Evolutionary conservation across 2,329 filamentous ascomycete species (phyloP).

Genomic region (Stromatinia cepivora): DNA sequence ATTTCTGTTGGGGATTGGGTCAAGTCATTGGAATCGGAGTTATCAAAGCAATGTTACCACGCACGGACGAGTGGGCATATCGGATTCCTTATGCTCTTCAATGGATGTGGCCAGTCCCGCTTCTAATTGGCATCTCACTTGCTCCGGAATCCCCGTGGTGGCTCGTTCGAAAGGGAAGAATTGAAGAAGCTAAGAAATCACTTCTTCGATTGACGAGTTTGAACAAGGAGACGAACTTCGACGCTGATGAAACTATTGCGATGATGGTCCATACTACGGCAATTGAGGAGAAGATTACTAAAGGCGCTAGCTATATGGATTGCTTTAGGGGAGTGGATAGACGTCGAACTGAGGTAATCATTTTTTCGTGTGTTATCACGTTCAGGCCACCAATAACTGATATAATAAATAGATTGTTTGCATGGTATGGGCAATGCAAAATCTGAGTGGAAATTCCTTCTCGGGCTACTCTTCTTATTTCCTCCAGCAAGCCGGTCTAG

Average conservation of each 20-base stretch:
- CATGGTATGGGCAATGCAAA: slow-evolving; percentile 66
- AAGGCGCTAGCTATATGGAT: slow-evolving; percentile 51
- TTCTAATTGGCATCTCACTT: slow-evolving; percentile 49
- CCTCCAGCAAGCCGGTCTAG: slow-evolving; percentile 58
- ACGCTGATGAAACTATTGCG: slow-evolving; percentile 51
- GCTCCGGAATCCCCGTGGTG: slow-evolving; percentile 53
- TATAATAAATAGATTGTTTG: slow-evolving; percentile 45
- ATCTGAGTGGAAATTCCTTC: slow-evolving; percentile 62
- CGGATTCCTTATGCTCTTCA: slow-evolving; percentile 53
- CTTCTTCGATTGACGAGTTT: slow-evolving; percentile 41
- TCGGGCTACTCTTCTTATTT: slow-evolving; percentile 63
- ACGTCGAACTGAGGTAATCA: slow-evolving; percentile 49
- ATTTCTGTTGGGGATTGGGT: slow-evolving; percentile 56
- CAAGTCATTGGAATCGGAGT: slow-evolving; percentile 53
- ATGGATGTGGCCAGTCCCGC: slow-evolving; percentile 44
- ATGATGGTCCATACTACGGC: slow-evolving; percentile 60
- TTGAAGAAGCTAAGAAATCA: slow-evolving; percentile 45
- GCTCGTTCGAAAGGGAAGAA: slow-evolving; percentile 48
- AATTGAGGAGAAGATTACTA: slow-evolving; percentile 51
- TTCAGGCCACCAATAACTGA: not conserved
- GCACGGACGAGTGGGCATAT: slow-evolving; percentile 52
- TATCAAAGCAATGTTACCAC: slow-evolving; percentile 49
- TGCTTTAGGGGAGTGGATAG: slow-evolving; percentile 52
- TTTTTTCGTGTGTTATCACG: not conserved
- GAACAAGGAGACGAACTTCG: slow-evolving; percentile 46